Percentiles rank a stretch among this genome's conserved stretches.
Conservation (phyloP, 768 basidiomycete species). For the Candolleomyces eurysporus region DNA sequence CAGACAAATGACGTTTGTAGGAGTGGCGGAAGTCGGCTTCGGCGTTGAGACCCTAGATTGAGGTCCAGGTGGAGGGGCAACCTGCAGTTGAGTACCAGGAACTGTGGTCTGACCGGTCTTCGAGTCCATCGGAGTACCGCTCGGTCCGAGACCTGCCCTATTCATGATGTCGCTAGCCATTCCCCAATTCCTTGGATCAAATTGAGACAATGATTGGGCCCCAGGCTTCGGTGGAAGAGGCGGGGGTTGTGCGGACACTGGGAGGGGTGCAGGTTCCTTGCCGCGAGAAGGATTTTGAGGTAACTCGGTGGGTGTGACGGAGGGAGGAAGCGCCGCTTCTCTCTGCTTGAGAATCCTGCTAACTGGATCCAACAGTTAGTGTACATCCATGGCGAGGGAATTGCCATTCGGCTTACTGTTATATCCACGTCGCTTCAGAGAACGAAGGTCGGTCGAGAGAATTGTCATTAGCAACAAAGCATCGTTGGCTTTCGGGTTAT, state of each 20-base stretch:
- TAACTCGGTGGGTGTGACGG: background rate
- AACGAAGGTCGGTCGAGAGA: constrained; percentile 83
- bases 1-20: constrained; percentile 44
- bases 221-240: constrained; percentile 10
- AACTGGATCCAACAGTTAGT: constrained; percentile 45
- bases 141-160: background rate
- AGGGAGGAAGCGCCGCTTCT: constrained; percentile 27
- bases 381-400: background rate
- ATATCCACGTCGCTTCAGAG: constrained; percentile 80
- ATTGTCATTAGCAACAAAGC: constrained; percentile 91
- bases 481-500: constrained; percentile 80
- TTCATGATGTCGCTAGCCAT: background rate
- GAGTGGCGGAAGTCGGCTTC: constrained; percentile 25
- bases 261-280: background rate
- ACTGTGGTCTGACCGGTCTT: background rate
- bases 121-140: background rate
- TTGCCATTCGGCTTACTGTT: constrained; percentile 51
- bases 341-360: constrained; percentile 86
- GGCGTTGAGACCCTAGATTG: background rate
- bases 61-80: background rate
- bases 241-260: background rate
- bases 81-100: background rate
- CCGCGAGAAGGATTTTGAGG: background rate
- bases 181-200: background rate
- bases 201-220: background rate